Evolutionary conservation across 306 rosid genomes (phyloP).

Genomic region (Castanea mollissima): DNA sequence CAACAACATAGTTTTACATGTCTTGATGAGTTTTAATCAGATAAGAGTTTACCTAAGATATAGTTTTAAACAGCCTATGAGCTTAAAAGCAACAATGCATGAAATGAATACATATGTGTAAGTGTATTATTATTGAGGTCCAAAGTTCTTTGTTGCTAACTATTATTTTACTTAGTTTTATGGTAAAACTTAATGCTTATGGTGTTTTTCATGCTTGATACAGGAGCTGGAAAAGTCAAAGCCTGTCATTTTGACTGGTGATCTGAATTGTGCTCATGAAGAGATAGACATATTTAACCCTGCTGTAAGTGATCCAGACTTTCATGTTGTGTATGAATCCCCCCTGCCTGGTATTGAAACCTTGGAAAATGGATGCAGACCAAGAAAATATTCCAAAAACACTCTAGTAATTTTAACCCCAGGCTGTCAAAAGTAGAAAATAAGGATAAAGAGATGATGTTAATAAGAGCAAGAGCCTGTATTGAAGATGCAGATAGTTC

Average conservation of each 20-base stretch:
- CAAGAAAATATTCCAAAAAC: not conserved
- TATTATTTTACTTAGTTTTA: not conserved
- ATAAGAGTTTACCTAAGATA: not conserved
- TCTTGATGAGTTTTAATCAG: not conserved
- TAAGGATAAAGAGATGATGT: not conserved
- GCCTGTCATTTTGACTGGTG: conserved; percentile 93
- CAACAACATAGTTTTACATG: not conserved
- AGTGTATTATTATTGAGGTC: too few relatives aligned
- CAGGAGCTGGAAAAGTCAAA: conserved; percentile 94
- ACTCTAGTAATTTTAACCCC: not conserved
- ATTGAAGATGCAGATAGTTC: not conserved
- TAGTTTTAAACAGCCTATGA: not conserved
- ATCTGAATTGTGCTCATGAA: conserved; percentile 93
- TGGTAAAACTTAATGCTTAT: conserved; percentile 11
- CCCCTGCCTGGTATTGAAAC: not conserved
- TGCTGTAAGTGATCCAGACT: conserved; percentile 59
- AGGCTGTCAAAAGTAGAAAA: not conserved
- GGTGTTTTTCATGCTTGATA: conserved; percentile 28
- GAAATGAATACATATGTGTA: not conserved
- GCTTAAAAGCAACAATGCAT: not conserved
- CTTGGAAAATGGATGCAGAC: not conserved
- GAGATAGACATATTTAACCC: conserved; percentile 93
- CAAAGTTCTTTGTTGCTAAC: conserved; percentile 8
- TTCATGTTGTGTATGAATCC: not conserved
- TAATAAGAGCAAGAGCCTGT: not conserved